phyloP scores from a whole-genome alignment of 805 yeast species.

The Monosporozyma yasuniensis region DNA sequence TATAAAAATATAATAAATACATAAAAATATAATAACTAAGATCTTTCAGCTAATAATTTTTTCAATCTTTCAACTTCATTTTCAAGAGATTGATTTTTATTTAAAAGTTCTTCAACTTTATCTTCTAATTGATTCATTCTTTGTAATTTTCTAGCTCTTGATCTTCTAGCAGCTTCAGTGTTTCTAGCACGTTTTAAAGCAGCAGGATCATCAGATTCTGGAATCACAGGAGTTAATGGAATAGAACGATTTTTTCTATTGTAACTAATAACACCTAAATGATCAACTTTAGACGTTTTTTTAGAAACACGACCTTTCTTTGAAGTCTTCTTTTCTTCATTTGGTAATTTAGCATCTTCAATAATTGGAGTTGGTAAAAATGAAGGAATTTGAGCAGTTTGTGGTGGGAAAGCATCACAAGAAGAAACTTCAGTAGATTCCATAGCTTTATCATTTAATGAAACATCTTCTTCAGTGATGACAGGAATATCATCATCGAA shows the following conservation, averaged over 20 bases:
- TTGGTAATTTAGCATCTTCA: constrained; percentile 18
- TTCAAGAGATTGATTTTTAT: constrained; percentile 50
- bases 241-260: constrained; percentile 64
- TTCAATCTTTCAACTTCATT: constrained; percentile 56
- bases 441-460: constrained; percentile 17
- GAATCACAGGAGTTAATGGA: constrained; percentile 65
- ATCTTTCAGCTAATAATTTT: constrained; percentile 32
- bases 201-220: constrained; percentile 52
- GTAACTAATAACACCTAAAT: constrained; percentile 67
- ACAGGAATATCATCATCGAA: constrained; percentile 40
- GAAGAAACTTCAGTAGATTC: constrained; percentile 10
- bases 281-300: constrained; percentile 41
- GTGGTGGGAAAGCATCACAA: constrained; percentile 4
- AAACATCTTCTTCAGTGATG: constrained; percentile 30
- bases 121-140: constrained; percentile 77
- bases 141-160: constrained; percentile 87
- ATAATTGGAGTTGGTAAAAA: constrained; percentile 29
- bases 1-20: background rate
- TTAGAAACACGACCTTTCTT: constrained; percentile 21
- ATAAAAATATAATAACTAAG: background rate
- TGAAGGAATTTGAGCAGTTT: constrained; percentile 11
- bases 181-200: constrained; percentile 87
- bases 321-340: constrained; percentile 2
- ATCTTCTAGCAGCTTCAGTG: constrained; percentile 92
- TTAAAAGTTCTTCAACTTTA: constrained; percentile 56